A percentile compares a stretch with the other conserved stretches of the same genome.
These are phyloP conservation scores for Basipetospora chlamydospora DNA, from an alignment of 2,329 filamentous ascomycete genomes.

Conservation along the genomic window DNA sequence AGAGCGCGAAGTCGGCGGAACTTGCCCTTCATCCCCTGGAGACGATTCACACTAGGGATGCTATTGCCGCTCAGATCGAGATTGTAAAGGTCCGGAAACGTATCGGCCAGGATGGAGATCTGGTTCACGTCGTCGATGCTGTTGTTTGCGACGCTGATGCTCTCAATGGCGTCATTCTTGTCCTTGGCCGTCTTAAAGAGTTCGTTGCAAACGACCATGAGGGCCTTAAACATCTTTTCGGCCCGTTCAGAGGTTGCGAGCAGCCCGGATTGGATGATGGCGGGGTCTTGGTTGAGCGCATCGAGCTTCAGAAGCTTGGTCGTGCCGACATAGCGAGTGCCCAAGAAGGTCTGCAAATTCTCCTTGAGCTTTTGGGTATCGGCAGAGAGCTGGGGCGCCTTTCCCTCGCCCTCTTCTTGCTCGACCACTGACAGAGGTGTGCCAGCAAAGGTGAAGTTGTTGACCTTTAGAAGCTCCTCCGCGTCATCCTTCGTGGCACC, in stretches of 20 bases:
- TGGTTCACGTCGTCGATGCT: conserved; percentile 56
- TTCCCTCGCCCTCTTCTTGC: conserved; percentile 29
- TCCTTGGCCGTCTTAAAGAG: conserved; percentile 58
- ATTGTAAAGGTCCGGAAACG: conserved; percentile 74
- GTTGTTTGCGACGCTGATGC: conserved; percentile 72
- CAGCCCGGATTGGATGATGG: conserved; percentile 59
- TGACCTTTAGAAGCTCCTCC: conserved; percentile 50
- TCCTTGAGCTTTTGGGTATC: conserved; percentile 47
- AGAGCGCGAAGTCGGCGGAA: conserved; percentile 71
- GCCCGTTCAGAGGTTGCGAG: conserved; percentile 57
- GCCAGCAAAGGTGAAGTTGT: conserved; percentile 55
- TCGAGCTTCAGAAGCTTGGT: conserved; percentile 73
- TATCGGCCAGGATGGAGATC: conserved; percentile 61
- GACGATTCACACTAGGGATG: conserved; percentile 49
- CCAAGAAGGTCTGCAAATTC: conserved; percentile 57
- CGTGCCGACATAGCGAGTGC: conserved; percentile 54
- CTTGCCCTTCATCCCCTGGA: conserved; percentile 66
- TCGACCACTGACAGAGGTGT: conserved; percentile 26
- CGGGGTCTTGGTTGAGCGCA: conserved; percentile 56
- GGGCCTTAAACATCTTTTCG: conserved; percentile 78
- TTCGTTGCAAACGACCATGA: conserved; percentile 75
- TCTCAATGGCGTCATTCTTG: conserved; percentile 65
- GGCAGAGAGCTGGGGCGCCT: conserved; percentile 30
- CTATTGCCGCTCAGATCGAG: conserved; percentile 80
- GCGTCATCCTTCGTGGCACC: conserved; percentile 50